phyloP scores from a whole-genome alignment of 352 stramenopile genomes.

The Phytopythium boreale region DNA sequence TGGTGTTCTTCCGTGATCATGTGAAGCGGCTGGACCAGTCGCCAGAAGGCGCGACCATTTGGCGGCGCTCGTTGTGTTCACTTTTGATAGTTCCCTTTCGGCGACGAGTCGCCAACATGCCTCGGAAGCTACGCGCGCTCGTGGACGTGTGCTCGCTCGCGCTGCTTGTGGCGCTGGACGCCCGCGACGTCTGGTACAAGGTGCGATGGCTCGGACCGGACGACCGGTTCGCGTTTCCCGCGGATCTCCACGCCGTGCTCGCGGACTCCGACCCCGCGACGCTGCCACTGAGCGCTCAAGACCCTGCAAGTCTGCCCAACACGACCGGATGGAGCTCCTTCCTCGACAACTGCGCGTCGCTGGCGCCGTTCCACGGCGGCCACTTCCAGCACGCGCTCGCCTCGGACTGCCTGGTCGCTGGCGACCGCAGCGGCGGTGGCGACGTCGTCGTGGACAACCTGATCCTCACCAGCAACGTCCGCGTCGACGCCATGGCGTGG shows the following conservation, averaged over 20 bases:
- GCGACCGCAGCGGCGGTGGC: constrained; percentile 10
- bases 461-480: constrained; percentile 33
- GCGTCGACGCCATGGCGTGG: constrained; percentile 47
- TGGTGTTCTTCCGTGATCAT: neutral
- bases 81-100: neutral
- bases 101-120: constrained; percentile 9
- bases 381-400: constrained; percentile 32
- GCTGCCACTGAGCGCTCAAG: neutral
- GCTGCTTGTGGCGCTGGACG: constrained; percentile 35
- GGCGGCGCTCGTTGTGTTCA: too few species aligned
- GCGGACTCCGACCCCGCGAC: constrained; percentile 11
- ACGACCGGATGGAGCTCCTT: constrained; percentile 40
- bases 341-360: constrained; percentile 26
- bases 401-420: constrained; percentile 21
- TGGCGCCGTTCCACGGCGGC: constrained; percentile 19
- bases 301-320: neutral
- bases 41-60: neutral
- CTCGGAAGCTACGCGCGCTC: constrained; percentile 23
- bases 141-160: constrained; percentile 27
- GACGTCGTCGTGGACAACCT: constrained; percentile 15
- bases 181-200: constrained; percentile 56
- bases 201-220: constrained; percentile 42
- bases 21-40: neutral
- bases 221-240: constrained; percentile 40
- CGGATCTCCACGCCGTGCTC: constrained; percentile 6